Conservation (phyloP, 306 rosid genomes). For the Gleditsia sinensis region DNA sequence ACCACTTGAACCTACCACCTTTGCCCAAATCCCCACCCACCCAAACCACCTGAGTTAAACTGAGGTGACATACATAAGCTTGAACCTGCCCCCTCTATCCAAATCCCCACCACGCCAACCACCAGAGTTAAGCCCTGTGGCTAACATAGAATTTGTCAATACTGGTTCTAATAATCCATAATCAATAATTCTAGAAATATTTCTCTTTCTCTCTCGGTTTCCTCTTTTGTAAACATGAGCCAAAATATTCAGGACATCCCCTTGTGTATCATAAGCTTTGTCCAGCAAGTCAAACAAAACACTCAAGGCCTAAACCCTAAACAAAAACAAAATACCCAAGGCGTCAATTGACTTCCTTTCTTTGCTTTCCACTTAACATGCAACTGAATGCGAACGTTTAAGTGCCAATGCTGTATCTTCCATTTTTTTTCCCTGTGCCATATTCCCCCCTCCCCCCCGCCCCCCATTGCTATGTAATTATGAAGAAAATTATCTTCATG, state of each 20-base stretch:
- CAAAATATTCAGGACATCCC: neutral
- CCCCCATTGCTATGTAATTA: too few species aligned
- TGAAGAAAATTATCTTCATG: neutral
- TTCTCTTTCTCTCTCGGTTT: neutral
- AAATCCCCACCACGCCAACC: neutral
- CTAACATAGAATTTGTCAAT: neutral
- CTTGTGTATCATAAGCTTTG: neutral
- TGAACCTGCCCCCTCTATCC: neutral
- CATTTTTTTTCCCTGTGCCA: too few species aligned
- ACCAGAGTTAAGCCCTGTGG: neutral
- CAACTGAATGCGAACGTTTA: neutral
- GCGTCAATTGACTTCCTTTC: constrained; percentile 10
- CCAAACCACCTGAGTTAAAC: too few species aligned
- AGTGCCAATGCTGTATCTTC: too few species aligned
- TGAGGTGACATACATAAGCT: neutral
- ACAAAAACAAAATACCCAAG: neutral
- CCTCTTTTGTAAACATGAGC: neutral
- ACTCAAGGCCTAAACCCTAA: neutral
- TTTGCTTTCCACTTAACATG: neutral
- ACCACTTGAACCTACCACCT: too few species aligned
- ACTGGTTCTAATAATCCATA: neutral
- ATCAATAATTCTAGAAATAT: neutral
- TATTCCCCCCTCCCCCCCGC: too few species aligned
- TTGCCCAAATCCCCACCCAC: too few species aligned
- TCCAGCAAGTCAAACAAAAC: neutral